These are phyloP conservation scores for Skeletonema marinoi DNA, from an alignment of 108 stramenopile genomes.

Conservation along the genomic window DNA sequence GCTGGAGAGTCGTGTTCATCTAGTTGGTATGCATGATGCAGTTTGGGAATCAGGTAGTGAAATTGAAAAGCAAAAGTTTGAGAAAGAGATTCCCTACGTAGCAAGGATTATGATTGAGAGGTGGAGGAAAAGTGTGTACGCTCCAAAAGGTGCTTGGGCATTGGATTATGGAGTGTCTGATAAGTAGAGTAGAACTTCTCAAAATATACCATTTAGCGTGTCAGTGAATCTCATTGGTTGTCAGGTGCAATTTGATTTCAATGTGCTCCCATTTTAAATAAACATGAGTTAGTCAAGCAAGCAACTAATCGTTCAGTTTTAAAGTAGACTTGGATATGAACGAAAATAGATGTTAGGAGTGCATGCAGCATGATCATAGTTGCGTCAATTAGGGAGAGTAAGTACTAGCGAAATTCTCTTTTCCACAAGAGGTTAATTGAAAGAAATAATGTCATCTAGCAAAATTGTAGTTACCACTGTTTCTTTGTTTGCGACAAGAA, in stretches of 20 bases:
- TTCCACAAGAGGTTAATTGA: not conserved
- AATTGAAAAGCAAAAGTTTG: slow-evolving; percentile 53
- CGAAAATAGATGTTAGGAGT: too few species aligned
- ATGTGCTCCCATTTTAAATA: too few species aligned
- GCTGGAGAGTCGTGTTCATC: slow-evolving; percentile 72
- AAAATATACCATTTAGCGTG: not conserved
- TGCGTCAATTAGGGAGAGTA: not conserved
- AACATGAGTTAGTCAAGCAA: too few species aligned
- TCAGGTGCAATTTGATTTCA: too few species aligned
- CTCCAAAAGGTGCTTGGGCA: slow-evolving; percentile 55
- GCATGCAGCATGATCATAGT: too few species aligned
- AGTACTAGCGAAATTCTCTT: not conserved
- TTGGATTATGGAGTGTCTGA: slow-evolving; percentile 34
- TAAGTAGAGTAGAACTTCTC: not conserved
- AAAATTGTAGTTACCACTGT: not conserved
- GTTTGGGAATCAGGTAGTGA: slow-evolving; percentile 48
- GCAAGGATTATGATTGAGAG: slow-evolving; percentile 75
- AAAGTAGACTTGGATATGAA: too few species aligned
- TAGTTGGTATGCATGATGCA: slow-evolving; percentile 84
- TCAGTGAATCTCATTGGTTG: too few species aligned
- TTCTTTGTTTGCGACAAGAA: too few species aligned
- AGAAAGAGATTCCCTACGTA: slow-evolving; percentile 66
- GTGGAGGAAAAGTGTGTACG: slow-evolving; percentile 77
- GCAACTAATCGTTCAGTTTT: too few species aligned
- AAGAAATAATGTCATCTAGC: not conserved